Evolutionary conservation across 1,284 basidiomycete species (phyloP).

Genomic region (Ustilago hordei): DNA sequence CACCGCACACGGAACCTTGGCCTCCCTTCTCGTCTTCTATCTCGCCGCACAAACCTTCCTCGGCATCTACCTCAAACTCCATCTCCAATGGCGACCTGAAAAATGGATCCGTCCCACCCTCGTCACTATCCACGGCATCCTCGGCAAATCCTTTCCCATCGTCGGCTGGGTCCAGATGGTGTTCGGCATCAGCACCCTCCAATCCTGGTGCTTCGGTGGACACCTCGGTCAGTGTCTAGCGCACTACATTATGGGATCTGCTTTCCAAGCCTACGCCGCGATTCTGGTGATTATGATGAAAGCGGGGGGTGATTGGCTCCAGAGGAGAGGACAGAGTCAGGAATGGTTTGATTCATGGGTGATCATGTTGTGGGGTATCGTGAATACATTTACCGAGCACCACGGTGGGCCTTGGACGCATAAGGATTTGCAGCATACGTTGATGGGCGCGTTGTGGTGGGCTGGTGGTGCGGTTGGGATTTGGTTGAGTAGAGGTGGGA

Average conservation of each 20-base stretch:
- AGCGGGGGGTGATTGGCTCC: conserved; percentile 85
- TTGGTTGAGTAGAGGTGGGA: conserved; percentile 83
- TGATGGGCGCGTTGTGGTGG: conserved; percentile 77
- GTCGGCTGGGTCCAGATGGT: conserved; percentile 75
- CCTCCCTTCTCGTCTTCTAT: conserved; percentile 58
- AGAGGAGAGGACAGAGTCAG: conserved; percentile 74
- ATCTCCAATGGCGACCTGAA: conserved; percentile 79
- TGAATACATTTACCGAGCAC: conserved; percentile 91
- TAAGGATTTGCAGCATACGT: conserved; percentile 95
- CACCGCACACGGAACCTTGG: conserved; percentile 65
- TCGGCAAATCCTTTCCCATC: conserved; percentile 88
- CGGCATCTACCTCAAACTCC: conserved; percentile 92
- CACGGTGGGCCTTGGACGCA: conserved; percentile 73
- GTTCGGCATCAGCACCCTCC: conserved; percentile 61
- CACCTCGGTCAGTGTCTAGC: conserved; percentile 73
- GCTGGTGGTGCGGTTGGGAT: conserved; percentile 89
- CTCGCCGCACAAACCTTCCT: conserved; percentile 75
- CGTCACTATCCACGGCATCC: conserved; percentile 79
- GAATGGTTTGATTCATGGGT: conserved; percentile 93
- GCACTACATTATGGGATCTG: conserved; percentile 75
- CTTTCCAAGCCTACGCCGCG: conserved; percentile 81
- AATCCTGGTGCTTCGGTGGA: conserved; percentile 78
- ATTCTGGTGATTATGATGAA: conserved; percentile 86
- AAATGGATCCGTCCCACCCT: conserved; percentile 79
- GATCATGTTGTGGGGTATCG: conserved; percentile 82